These are phyloP conservation scores for Debaryomyces castellii DNA, from an alignment of 805 yeast genomes.

Conservation along the genomic window DNA sequence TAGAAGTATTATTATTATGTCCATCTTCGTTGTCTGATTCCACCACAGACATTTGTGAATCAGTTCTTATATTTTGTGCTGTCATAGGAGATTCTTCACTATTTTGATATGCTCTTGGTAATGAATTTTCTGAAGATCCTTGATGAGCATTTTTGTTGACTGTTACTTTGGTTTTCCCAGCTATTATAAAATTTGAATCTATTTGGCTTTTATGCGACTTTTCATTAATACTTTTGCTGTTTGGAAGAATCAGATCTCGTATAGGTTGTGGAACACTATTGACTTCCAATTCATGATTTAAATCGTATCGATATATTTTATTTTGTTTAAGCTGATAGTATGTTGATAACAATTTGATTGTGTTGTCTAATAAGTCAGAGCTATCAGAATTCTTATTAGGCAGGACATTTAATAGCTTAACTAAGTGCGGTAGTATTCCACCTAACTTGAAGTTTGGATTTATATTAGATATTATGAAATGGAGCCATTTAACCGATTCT, in stretches of 20 bases:
- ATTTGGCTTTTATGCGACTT: not conserved
- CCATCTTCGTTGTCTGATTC: not conserved
- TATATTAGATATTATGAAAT: constrained; percentile 35
- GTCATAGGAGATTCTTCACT: not conserved
- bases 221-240: not conserved
- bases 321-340: constrained; percentile 30
- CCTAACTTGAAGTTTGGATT: constrained; percentile 33
- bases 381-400: not conserved
- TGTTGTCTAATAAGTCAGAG: constrained; percentile 14
- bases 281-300: constrained; percentile 39
- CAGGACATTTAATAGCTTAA: constrained; percentile 13
- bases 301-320: constrained; percentile 44
- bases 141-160: constrained; percentile 2
- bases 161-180: constrained; percentile 25
- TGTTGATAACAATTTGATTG: constrained; percentile 19
- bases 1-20: not conserved
- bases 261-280: constrained; percentile 27
- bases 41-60: not conserved
- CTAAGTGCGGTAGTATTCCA: constrained; percentile 24
- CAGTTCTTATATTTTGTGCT: not conserved
- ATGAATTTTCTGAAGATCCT: not conserved
- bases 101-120: not conserved
- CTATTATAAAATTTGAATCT: constrained; percentile 17
- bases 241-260: constrained; percentile 5
- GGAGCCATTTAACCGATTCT: constrained; percentile 46